phyloP scores from a whole-genome alignment of 2,329 filamentous ascomycete genomes.

The Exserohilum turcica region DNA sequence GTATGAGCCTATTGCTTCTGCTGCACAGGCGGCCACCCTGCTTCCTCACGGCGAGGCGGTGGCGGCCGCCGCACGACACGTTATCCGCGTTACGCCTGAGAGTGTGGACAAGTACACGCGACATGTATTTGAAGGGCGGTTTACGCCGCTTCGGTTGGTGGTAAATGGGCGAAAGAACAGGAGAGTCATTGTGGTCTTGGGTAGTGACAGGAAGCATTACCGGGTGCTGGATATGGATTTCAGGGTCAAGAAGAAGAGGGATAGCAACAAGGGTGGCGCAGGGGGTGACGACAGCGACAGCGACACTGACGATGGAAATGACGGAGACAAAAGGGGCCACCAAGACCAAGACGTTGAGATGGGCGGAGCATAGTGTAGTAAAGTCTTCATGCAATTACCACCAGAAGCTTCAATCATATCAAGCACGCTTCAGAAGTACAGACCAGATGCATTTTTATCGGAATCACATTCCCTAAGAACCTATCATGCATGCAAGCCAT shows the following conservation, averaged over 20 bases:
- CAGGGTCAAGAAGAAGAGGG: slow-evolving; percentile 35
- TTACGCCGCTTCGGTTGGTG: slow-evolving; percentile 57
- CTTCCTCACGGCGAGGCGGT: background rate
- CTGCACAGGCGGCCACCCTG: slow-evolving; percentile 11
- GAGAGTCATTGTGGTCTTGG: slow-evolving; percentile 60
- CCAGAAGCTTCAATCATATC: slow-evolving; percentile 11
- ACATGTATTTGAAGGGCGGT: slow-evolving; percentile 57
- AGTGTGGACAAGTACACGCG: slow-evolving; percentile 38
- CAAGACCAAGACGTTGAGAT: slow-evolving; percentile 27
- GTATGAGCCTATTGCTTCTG: slow-evolving; percentile 16
- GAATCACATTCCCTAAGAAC: slow-evolving; percentile 47
- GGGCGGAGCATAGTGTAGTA: slow-evolving; percentile 8
- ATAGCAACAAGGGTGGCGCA: slow-evolving; percentile 2
- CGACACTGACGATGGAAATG: slow-evolving; percentile 14
- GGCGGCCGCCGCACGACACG: background rate
- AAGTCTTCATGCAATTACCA: slow-evolving; percentile 6
- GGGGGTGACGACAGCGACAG: slow-evolving; percentile 7
- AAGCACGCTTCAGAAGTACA: slow-evolving; percentile 27
- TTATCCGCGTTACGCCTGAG: slow-evolving; percentile 9
- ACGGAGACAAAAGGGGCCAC: slow-evolving; percentile 10
- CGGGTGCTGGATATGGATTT: slow-evolving; percentile 61
- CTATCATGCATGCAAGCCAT: slow-evolving; percentile 44
- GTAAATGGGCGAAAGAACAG: slow-evolving; percentile 62
- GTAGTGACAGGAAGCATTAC: slow-evolving; percentile 59
- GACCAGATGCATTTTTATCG: slow-evolving; percentile 45